Base-by-base conservation (phyloP, 2,329 filamentous ascomycete species). In the Domatiomyces globalis region DNA sequence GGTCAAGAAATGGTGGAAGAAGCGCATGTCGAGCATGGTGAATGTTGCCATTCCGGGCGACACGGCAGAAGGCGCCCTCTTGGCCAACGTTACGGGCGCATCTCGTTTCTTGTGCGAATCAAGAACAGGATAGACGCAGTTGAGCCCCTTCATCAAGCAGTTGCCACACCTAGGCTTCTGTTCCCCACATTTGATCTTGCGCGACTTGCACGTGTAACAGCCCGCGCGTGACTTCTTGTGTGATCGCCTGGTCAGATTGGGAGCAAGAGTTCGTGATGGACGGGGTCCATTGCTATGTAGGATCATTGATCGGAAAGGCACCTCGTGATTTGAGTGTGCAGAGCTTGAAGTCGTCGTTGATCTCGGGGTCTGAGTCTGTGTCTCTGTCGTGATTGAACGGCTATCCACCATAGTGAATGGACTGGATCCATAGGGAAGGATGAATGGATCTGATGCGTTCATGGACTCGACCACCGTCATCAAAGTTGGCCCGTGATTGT, bases 1-100 rank as follows among this genome's bases (percentile, higher is more conserved):
- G 4, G 72, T 63, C 7, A 77, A 56, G 56, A 76, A 78, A 56
- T 77, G 74, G 49, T 75, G 72, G 56, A 77, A 77, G 61, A 75
- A 74, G 18, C 71, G 67, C 61, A 77, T 66, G 51, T 77, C 73
- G 33, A 71, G 62, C 15, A 66, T 33, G 46, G 29, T 52, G 52
- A 50, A 20, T 46, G 45, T 33, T 29, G 43, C 46, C 42, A 17
- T 17, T 29, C 19, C 9, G 19, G 15, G 29, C 10, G 25, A 12
- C n/a, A 36, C 29, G 25, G 18, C 29, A 27, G 18, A n/a, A 22
- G 27, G 42, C 36, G 29, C 47, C 48, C 47, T 44, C 52, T 36
- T 42, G 15, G 22, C 17, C 49, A 17, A 43, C 10, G 20, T n/a
- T n/a, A 33, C 18, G 18, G 47, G 33, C 15, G 50, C 43, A 5